Evolutionary conservation across 225 moss, liverwort and hornwort genomes (phyloP).

Genomic region (Antitrichia curtipendula): DNA sequence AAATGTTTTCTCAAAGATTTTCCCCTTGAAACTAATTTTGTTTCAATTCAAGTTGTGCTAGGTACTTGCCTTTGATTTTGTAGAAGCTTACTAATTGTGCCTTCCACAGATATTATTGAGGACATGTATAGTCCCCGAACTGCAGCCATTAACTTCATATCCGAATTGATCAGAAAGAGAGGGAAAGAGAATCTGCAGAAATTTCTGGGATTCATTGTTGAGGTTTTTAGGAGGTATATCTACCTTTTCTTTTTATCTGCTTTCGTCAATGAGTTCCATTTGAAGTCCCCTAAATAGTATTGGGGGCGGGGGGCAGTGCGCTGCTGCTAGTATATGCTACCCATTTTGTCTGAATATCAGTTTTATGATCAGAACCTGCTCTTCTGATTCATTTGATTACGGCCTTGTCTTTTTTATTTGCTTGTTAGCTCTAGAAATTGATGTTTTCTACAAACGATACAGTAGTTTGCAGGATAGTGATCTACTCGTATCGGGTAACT

Average conservation of each 20-base stretch:
- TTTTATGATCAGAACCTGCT: background rate
- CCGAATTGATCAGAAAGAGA: slow-evolving; percentile 88
- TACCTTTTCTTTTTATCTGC: too few species aligned
- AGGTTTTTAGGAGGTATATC: slow-evolving; percentile 74
- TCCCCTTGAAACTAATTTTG: background rate
- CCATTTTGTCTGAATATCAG: background rate
- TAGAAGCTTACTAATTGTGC: background rate
- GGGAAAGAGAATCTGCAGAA: slow-evolving; percentile 98
- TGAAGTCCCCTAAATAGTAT: background rate
- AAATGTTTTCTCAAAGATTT: background rate
- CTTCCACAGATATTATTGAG: slow-evolving; percentile 85
- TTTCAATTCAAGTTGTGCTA: background rate
- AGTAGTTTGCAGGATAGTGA: background rate
- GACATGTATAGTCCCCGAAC: slow-evolving; percentile 99
- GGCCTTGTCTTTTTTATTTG: background rate
- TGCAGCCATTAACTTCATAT: slow-evolving; percentile 96
- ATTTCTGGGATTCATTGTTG: slow-evolving; percentile 85
- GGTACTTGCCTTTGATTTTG: background rate
- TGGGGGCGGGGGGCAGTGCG: background rate
- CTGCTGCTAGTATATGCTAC: background rate
- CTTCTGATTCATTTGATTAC: background rate
- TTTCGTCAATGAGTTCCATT: background rate
- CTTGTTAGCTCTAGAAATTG: background rate
- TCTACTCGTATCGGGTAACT: background rate
- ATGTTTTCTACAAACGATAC: background rate